Conservation (phyloP, 2,329 filamentous ascomycete genomes). For the Raffaelea deltoideospora region DNA sequence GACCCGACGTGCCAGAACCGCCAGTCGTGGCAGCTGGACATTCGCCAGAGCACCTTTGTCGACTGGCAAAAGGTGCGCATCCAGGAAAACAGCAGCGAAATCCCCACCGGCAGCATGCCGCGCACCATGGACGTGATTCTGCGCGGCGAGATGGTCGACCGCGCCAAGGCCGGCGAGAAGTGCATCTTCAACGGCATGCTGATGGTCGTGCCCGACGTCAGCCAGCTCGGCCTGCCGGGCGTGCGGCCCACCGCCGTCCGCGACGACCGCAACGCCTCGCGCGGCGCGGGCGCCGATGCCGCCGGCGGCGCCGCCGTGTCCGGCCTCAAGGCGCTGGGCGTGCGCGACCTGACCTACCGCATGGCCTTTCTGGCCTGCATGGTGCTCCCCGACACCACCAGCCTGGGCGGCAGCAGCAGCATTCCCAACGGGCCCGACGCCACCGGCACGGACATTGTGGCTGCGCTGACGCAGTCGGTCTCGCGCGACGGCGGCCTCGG, state of each 20-base stretch:
- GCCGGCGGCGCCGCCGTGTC: conserved; percentile 72
- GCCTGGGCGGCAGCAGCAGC: conserved; percentile 58
- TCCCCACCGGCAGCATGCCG: conserved; percentile 96
- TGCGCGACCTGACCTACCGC: conserved; percentile 86
- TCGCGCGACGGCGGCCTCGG: conserved; percentile 42
- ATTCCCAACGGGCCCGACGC: conserved; percentile 23
- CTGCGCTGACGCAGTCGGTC: conserved; percentile 61
- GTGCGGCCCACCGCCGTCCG: conserved; percentile 68
- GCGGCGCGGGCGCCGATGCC: conserved; percentile 66
- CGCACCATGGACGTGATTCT: conserved; percentile 95
- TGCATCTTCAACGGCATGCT: conserved; percentile 94
- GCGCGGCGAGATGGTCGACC: conserved; percentile 91
- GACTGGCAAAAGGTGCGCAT: conserved; percentile 99
- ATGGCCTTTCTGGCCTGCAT: conserved; percentile 96
- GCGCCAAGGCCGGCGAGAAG: conserved; percentile 93
- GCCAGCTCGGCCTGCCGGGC: conserved; percentile 82
- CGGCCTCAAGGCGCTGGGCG: conserved; percentile 82
- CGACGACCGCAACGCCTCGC: conserved; percentile 58
- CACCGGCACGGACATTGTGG: conserved; percentile 71
- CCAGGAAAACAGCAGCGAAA: conserved; percentile 96
- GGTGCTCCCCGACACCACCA: conserved; percentile 78
- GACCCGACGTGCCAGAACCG: conserved; percentile 80
- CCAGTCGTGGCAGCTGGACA: conserved; percentile 89
- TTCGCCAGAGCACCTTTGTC: conserved; percentile 90
- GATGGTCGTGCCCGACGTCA: conserved; percentile 94